Evolutionary conservation across 1,284 basidiomycete genomes (phyloP).

Genomic region (Trichosporon sp.): DNA sequence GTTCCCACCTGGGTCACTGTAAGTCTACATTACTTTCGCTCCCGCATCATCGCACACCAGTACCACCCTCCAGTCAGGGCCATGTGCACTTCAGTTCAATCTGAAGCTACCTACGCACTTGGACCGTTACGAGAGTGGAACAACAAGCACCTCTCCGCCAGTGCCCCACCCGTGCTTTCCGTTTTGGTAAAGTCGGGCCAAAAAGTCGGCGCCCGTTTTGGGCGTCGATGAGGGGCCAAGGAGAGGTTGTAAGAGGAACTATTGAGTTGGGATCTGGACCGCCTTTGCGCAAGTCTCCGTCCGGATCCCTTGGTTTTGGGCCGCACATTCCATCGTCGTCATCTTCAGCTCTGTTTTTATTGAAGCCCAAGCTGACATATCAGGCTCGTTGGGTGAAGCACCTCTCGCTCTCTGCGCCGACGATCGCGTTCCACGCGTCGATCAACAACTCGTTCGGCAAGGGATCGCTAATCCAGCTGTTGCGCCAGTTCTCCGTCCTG

Average conservation of each 20-base stretch:
- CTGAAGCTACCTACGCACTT: slow-evolving; percentile 40
- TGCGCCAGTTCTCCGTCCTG: slow-evolving; percentile 92
- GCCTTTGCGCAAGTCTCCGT: slow-evolving; percentile 23
- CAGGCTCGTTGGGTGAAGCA: slow-evolving; percentile 96
- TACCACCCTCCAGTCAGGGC: slow-evolving; percentile 54
- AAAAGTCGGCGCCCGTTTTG: slow-evolving; percentile 42
- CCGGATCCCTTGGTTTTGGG: slow-evolving; percentile 51
- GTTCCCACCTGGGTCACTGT: slow-evolving; percentile 99
- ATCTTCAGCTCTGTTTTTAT: slow-evolving; percentile 1
- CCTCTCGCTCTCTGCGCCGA: slow-evolving; percentile 87
- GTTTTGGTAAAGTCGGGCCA: slow-evolving; percentile 35
- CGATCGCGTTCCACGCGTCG: slow-evolving; percentile 96
- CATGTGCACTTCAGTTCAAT: slow-evolving; percentile 35
- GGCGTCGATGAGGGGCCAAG: slow-evolving; percentile 41
- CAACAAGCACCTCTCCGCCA: slow-evolving; percentile 50
- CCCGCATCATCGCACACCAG: neutral
- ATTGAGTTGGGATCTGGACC: slow-evolving; percentile 50
- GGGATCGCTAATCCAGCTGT: slow-evolving; percentile 92
- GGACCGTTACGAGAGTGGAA: slow-evolving; percentile 61
- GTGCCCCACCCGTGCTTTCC: slow-evolving; percentile 47
- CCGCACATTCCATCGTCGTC: slow-evolving; percentile 31
- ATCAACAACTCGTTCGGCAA: slow-evolving; percentile 99
- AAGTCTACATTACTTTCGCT: slow-evolving; percentile 46
- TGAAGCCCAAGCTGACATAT: slow-evolving; percentile 11
- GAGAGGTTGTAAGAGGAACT: slow-evolving; percentile 38